Base-by-base conservation (phyloP, 495 filamentous ascomycete genomes). In the Parmelia sp. region DNA sequence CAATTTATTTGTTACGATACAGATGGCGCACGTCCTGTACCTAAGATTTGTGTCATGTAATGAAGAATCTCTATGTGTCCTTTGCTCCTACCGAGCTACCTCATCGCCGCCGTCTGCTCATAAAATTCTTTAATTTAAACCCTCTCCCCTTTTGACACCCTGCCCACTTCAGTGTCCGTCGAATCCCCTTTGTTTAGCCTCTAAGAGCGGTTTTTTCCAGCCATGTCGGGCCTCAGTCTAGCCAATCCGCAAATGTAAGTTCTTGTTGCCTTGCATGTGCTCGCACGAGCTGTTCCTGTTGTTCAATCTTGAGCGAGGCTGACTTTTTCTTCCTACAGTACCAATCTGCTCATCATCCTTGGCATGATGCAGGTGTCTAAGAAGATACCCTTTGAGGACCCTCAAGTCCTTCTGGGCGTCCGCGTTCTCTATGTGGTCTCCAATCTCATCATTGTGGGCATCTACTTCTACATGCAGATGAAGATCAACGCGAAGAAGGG, bases 351-450 rank as follows among this genome's bases (percentile, higher is more conserved):
- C 75, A 90, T 96, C 84, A 92, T 96, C 76, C 85, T 96, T 69
- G 90, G 90, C 71, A 91, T 97, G 88, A 97, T 97, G 92, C 94
- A 97, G 80, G 84, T 92, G 63, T 87, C 94, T 64, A 98, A 98
- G 84, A 90, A 88, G 80, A 86, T 98, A 60, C 90, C 91, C 55
- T 96, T 97, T 74, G 95, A 98, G 17, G 87, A 98, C 70, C 91
- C 93, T 17, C 82, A 84, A 61, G 89, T 94, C 35, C 85, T 98
- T 66, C 88, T 90, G 70, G 76, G 83, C 47, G 88, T 96, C 67
- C 94, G 94, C 73, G 88, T 78, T 37, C 74, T 88, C 69, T 98
- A 98, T 75, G 72, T 93, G 57, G 71, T 89, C 70, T 96, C 92
- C 73, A 97, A 98, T 73, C 44, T 97, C 60, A 83, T 97, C 75